A percentile compares a stretch with the other conserved stretches of the same genome.
phyloP scores from a whole-genome alignment of 495 filamentous ascomycete species.

The Staphylotrichum longicolle region DNA sequence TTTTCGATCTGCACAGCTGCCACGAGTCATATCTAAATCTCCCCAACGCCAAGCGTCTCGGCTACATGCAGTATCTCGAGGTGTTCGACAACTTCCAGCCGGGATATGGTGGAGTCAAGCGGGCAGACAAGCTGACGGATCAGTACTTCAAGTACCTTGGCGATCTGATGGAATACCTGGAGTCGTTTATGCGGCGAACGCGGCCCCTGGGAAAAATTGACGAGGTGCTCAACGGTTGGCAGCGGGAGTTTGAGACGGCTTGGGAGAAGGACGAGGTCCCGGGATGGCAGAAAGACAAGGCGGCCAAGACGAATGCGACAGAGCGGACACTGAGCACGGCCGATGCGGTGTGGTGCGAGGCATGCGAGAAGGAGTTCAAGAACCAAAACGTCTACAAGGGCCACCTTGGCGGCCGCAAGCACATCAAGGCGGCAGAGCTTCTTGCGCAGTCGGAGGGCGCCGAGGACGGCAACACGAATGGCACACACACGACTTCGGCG shows the following conservation, averaged over 20 bases:
- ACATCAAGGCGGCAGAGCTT: constrained; percentile 74
- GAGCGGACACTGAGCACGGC: constrained; percentile 53
- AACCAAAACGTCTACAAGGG: constrained; percentile 92
- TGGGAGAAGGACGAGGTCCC: constrained; percentile 77
- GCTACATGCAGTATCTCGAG: constrained; percentile 88
- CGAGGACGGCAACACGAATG: constrained; percentile 32
- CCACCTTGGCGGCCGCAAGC: constrained; percentile 88
- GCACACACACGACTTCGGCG: constrained; percentile 36
- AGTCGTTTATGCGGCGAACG: constrained; percentile 78
- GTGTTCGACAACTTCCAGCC: constrained; percentile 82
- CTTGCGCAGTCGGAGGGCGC: constrained; percentile 39
- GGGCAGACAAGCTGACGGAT: constrained; percentile 80
- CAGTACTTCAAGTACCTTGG: constrained; percentile 87
- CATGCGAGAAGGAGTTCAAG: constrained; percentile 91
- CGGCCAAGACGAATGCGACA: constrained; percentile 35
- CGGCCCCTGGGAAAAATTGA: constrained; percentile 80
- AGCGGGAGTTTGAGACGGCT: constrained; percentile 75
- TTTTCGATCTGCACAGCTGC: constrained; percentile 76
- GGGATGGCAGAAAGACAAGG: constrained; percentile 71
- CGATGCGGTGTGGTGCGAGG: constrained; percentile 79
- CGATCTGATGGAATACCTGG: constrained; percentile 76
- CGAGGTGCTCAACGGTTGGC: constrained; percentile 69
- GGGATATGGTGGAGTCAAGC: constrained; percentile 66
- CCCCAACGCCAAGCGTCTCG: constrained; percentile 73
- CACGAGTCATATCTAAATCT: constrained; percentile 92